A percentile compares a stretch with the other conserved stretches of the same genome.
Conservation (phyloP, 176 grass and related monocot genomes). For the Oryza glaberrima region DNA sequence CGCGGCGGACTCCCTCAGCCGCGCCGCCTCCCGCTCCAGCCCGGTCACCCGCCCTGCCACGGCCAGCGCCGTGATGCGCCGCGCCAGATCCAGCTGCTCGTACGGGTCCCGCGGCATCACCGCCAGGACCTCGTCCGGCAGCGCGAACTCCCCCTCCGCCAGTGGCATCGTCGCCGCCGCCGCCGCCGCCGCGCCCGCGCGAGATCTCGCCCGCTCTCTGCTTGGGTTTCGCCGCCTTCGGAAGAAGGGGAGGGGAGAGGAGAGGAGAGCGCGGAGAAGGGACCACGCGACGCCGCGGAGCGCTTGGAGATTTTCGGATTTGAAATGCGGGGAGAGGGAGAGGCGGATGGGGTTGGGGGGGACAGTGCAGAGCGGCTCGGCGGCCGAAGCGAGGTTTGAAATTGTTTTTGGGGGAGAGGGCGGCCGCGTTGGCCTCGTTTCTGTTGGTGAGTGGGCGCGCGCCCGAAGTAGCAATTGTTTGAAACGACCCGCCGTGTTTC, state of each 20-base stretch:
- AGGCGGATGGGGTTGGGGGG: neutral
- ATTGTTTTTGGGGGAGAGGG: constrained; percentile 18
- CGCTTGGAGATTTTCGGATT: constrained; percentile 35
- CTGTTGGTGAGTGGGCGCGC: constrained; percentile 20
- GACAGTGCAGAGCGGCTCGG: constrained; percentile 6
- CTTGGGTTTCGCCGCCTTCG: constrained; percentile 37
- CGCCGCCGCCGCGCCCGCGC: neutral
- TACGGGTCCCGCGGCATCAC: constrained; percentile 81
- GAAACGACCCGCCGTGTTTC: neutral
- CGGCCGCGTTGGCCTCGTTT: constrained; percentile 18
- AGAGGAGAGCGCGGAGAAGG: neutral
- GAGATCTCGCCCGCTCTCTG: neutral
- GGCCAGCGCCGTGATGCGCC: constrained; percentile 87
- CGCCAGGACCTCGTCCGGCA: constrained; percentile 72
- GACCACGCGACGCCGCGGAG: constrained; percentile 45
- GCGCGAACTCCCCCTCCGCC: constrained; percentile 53
- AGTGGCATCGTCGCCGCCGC: constrained; percentile 34
- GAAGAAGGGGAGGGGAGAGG: neutral
- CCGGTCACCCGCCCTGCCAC: constrained; percentile 72
- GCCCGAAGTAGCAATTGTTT: constrained; percentile 45
- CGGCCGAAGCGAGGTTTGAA: constrained; percentile 52
- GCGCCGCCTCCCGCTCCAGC: constrained; percentile 70
- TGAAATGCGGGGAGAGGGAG: constrained; percentile 28
- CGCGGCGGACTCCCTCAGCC: constrained; percentile 57
- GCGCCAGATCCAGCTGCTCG: constrained; percentile 93